Base-by-base conservation (phyloP, 2,329 filamentous ascomycete species). In the Teratosphaeria gauchensis region DNA sequence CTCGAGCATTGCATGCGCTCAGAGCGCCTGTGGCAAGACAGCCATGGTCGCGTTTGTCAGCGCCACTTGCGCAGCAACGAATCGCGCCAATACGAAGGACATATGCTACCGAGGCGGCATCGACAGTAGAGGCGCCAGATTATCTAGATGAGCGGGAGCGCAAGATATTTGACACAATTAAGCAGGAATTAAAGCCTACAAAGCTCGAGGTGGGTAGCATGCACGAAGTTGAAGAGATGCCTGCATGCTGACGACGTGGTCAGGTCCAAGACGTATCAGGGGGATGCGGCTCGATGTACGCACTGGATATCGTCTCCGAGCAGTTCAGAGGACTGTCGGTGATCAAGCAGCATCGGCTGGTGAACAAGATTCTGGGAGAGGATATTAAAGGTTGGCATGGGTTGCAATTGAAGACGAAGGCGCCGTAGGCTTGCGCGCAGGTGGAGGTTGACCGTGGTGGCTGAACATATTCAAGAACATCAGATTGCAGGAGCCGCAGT, bases 271-370 rank as follows among this genome's bases (percentile, higher is more conserved):
- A 95, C 74, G 84, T 94, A 56, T 90, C 86, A 28, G 89, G 90
- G 59, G 89, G 89, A 32, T 95, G 89, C 75, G 89, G 89, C 9
- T 89, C 85, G 69, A 94, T 94, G 90, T 94, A 94, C 75, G 87
- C 85, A 58, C 87, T 95, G 64, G 86, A 92, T 67, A 85, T 94
- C 63, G 81, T 84, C 54, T 89, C 87, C 7, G 79, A 84, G 53
- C 81, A 79, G 67, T 95, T 95, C 74, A 79, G 80, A 57, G 90
- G 89, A 53, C 72, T 84, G 66, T 81, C 78, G 55, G 84, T 92
- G 72, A 82, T 95, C 61, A 89, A 89, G 79, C 89, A 94, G 77
- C 89, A 94, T 75, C 80, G 88, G 61, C 79, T 92, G 75, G 89
- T 95, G 55, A 92, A 92, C 69, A 77, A 83, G 21, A 82, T 87